Evolutionary conservation across 176 grass and related monocot genomes (phyloP).

Genomic region (Zea luxurians): DNA sequence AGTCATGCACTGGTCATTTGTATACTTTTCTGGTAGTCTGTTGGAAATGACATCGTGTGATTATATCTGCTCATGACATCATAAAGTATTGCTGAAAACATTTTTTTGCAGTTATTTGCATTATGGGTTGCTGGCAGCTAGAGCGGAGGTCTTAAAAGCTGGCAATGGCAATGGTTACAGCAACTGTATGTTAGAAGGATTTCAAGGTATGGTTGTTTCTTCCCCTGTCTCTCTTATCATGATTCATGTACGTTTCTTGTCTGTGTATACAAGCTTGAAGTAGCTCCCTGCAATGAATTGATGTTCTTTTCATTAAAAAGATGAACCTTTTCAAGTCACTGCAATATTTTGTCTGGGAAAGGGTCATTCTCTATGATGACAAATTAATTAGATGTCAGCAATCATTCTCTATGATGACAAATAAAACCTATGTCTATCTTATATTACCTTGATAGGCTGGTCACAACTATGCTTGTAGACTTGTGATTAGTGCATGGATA

Average conservation of each 20-base stretch:
- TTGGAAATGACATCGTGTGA: neutral
- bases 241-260: neutral
- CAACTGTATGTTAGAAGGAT: conserved; percentile 75
- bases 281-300: neutral
- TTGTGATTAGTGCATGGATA: neutral
- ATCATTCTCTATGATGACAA: neutral
- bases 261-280: neutral
- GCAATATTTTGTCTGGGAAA: neutral
- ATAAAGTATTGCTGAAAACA: neutral
- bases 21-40: neutral
- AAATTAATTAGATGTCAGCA: neutral
- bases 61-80: neutral
- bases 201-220: conserved; percentile 54
- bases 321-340: neutral
- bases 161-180: conserved; percentile 60
- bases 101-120: conserved; percentile 65
- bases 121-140: conserved; percentile 89
- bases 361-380: too few species aligned
- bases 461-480: neutral
- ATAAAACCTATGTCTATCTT: neutral
- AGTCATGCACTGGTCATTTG: neutral
- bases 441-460: conserved; percentile 2
- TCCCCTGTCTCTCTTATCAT: neutral
- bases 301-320: neutral
- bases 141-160: conserved; percentile 92